These are phyloP conservation scores for Fistulinella prunicolor DNA, from an alignment of 768 basidiomycete species.

Conservation along the genomic window DNA sequence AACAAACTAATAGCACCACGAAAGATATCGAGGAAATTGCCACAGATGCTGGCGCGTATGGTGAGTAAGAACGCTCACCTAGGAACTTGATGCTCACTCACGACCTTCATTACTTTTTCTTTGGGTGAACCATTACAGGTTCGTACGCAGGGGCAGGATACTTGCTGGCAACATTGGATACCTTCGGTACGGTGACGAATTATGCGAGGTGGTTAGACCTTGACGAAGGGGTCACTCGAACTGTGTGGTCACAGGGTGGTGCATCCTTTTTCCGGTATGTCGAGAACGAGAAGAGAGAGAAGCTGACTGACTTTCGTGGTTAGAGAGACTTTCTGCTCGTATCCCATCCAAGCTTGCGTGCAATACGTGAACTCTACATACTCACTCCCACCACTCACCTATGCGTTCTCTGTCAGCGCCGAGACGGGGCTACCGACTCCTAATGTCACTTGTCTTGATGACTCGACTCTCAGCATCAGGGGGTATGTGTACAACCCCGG, in stretches of 20 bases:
- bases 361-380: slow-evolving; percentile 47
- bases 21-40: slow-evolving; percentile 55
- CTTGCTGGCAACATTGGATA: slow-evolving; percentile 49
- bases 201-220: slow-evolving; percentile 71
- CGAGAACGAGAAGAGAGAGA: background rate
- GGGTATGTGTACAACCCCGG: slow-evolving; percentile 50
- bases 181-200: slow-evolving; percentile 33
- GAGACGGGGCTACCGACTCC: slow-evolving; percentile 52
- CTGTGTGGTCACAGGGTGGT: slow-evolving; percentile 57
- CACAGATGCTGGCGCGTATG: slow-evolving; percentile 58
- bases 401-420: slow-evolving; percentile 44
- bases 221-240: slow-evolving; percentile 55
- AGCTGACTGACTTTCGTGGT: slow-evolving; percentile 1
- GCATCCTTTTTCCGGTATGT: slow-evolving; percentile 48
- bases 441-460: slow-evolving; percentile 57
- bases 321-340: slow-evolving; percentile 64
- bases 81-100: background rate
- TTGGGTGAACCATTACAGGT: slow-evolving; percentile 40
- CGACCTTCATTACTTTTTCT: background rate
- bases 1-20: background rate
- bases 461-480: slow-evolving; percentile 52
- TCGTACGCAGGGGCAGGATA: slow-evolving; percentile 68
- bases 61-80: slow-evolving; percentile 31
- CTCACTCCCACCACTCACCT: slow-evolving; percentile 41
- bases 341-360: slow-evolving; percentile 58